Evolutionary conservation across 179 eudicot species (phyloP).

Genomic region (Beta lomatogona): DNA sequence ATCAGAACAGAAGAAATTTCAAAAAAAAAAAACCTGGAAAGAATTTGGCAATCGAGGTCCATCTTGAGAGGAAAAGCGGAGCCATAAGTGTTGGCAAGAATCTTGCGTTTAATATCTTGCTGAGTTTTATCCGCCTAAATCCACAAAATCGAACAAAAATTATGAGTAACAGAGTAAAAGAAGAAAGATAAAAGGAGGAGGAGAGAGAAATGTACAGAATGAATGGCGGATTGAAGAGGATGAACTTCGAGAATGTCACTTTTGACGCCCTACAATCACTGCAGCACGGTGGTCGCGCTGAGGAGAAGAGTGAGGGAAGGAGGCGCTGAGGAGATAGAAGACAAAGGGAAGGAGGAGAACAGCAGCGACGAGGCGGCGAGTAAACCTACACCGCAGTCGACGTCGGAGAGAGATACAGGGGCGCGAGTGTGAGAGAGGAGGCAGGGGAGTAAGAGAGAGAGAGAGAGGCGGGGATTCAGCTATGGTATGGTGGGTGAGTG

Average conservation of each 20-base stretch:
- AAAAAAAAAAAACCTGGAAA: constrained; percentile 55
- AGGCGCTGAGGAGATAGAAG: no score
- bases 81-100: constrained; percentile 69
- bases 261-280: constrained; percentile 50
- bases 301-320: no score
- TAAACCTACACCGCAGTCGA: no score
- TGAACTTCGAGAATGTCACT: constrained; percentile 76
- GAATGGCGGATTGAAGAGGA: constrained; percentile 65
- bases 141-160: neutral
- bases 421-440: no score
- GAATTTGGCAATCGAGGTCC: constrained; percentile 85
- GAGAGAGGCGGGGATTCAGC: no score
- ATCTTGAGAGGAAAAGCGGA: constrained; percentile 81
- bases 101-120: constrained; percentile 54
- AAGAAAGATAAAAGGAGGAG: neutral
- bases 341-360: no score
- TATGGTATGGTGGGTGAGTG: no score
- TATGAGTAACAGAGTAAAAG: neutral
- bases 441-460: no score
- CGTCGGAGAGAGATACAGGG: no score
- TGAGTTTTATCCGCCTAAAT: constrained; percentile 49
- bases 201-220: constrained; percentile 39
- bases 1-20: neutral
- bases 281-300: no score
- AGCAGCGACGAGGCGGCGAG: no score